These are phyloP conservation scores for Nemania diffusa DNA, from an alignment of 2,329 filamentous ascomycete species.

Conservation along the genomic window DNA sequence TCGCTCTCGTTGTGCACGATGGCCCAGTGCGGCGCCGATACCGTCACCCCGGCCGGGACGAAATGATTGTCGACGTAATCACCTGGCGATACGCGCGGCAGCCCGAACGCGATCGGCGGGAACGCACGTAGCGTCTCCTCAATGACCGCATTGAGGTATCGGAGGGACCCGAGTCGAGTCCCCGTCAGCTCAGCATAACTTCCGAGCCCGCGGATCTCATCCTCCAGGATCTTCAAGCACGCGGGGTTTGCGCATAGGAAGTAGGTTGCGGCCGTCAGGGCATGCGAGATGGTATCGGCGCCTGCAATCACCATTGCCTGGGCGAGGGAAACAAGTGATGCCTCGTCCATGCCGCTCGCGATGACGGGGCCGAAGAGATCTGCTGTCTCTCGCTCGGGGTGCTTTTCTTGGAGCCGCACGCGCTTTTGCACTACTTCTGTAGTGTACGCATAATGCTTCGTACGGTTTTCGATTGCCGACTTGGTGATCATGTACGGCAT, in stretches of 20 bases:
- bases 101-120: constrained; percentile 43
- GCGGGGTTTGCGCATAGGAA: constrained; percentile 51
- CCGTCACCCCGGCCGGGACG: constrained; percentile 40
- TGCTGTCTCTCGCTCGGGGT: constrained; percentile 16
- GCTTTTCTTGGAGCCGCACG: constrained; percentile 30
- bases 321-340: constrained; percentile 40
- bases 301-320: constrained; percentile 52
- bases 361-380: constrained; percentile 32
- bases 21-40: constrained; percentile 42
- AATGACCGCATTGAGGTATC: constrained; percentile 43
- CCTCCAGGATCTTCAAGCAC: constrained; percentile 48
- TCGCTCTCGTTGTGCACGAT: constrained; percentile 40
- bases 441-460: constrained; percentile 41
- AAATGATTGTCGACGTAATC: constrained; percentile 43
- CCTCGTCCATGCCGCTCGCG: constrained; percentile 33
- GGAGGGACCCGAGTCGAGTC: constrained; percentile 32
- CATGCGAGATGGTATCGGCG: constrained; percentile 55
- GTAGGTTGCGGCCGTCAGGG: constrained; percentile 52
- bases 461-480: constrained; percentile 35
- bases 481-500: constrained; percentile 40
- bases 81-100: constrained; percentile 43
- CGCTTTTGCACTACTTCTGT: constrained; percentile 39
- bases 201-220: constrained; percentile 52
- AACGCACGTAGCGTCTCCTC: constrained; percentile 43
- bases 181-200: constrained; percentile 40